Conservation (phyloP, 169 alveolate species). For the Plasmodium yoelii region DNA sequence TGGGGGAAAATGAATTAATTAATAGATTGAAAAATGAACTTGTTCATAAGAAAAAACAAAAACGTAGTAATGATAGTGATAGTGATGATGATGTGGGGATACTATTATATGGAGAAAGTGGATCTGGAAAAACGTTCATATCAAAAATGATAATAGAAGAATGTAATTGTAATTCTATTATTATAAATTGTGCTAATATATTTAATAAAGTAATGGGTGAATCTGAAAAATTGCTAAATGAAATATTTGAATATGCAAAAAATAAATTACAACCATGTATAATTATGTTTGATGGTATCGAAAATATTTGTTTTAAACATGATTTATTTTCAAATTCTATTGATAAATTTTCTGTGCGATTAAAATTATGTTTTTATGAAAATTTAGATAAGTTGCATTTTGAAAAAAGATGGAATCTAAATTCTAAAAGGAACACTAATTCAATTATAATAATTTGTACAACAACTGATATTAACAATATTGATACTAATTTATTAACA, state of each 20-base stretch:
- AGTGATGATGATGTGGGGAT: conserved; percentile 11
- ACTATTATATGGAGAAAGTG: conserved; percentile 50
- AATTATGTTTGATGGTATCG: conserved; percentile 40
- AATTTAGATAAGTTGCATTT: conserved; percentile 40
- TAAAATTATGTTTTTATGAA: conserved; percentile 61
- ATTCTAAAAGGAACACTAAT: not conserved
- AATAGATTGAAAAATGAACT: conserved; percentile 10
- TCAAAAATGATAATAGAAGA: conserved; percentile 44
- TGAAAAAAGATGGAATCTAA: conserved; percentile 30
- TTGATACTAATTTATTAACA: conserved; percentile 29
- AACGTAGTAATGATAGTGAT: not conserved
- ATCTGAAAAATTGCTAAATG: conserved; percentile 57
- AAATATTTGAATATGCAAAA: conserved; percentile 37
- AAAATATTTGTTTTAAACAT: conserved; percentile 33
- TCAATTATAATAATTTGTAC: conserved; percentile 35
- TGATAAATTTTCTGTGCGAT: conserved; percentile 27
- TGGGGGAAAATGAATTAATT: conserved; percentile 33
- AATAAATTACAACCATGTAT: conserved; percentile 57
- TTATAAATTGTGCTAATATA: conserved; percentile 52
- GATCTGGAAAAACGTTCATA: conserved; percentile 52
- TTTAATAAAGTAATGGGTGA: conserved; percentile 73
- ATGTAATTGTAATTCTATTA: conserved; percentile 63
- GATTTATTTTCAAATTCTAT: not conserved
- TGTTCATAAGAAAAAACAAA: not conserved
- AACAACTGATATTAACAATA: conserved; percentile 23